Conservation (phyloP, 805 yeast genomes). For the Candida cerambycidarum region DNA sequence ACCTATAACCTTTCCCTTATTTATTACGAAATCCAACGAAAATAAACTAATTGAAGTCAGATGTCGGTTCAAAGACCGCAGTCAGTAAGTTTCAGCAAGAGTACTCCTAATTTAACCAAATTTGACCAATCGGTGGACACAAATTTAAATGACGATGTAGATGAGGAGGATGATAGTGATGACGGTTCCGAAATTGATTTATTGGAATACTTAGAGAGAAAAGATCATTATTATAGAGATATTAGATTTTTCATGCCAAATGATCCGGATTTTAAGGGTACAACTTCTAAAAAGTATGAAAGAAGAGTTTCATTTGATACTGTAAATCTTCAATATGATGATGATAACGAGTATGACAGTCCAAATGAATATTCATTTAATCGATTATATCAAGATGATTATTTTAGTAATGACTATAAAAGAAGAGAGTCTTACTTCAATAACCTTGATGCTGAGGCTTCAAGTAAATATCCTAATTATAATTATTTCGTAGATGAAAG, state of each 20-base stretch:
- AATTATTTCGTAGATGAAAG: slow-evolving; percentile 2
- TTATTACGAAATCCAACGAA: too few species aligned
- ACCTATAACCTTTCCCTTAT: too few species aligned
- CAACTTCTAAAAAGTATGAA: slow-evolving; percentile 17
- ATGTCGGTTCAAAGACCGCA: background rate
- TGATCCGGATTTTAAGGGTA: slow-evolving; percentile 7
- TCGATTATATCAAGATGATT: slow-evolving; percentile 3
- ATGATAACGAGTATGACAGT: slow-evolving; percentile 20
- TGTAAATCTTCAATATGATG: slow-evolving; percentile 37
- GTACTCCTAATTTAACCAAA: slow-evolving; percentile 1
- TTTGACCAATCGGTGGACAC: background rate
- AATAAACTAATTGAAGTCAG: background rate
- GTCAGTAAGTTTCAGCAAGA: background rate
- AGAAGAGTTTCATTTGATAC: slow-evolving; percentile 56
- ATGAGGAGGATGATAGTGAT: slow-evolving; percentile 3
- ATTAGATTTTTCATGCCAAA: slow-evolving; percentile 20
- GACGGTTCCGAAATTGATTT: slow-evolving; percentile 17
- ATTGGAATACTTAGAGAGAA: slow-evolving; percentile 16
- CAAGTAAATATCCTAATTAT: slow-evolving; percentile 1
- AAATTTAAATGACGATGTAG: background rate
- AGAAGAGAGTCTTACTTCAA: slow-evolving; percentile 14
- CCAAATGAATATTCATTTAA: slow-evolving; percentile 13
- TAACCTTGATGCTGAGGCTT: slow-evolving; percentile 14
- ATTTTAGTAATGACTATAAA: slow-evolving; percentile 8
- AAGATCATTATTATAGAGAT: slow-evolving; percentile 23